Base-by-base conservation (phyloP, 768 basidiomycete genomes). In the Suillus fuscotomentosus region DNA sequence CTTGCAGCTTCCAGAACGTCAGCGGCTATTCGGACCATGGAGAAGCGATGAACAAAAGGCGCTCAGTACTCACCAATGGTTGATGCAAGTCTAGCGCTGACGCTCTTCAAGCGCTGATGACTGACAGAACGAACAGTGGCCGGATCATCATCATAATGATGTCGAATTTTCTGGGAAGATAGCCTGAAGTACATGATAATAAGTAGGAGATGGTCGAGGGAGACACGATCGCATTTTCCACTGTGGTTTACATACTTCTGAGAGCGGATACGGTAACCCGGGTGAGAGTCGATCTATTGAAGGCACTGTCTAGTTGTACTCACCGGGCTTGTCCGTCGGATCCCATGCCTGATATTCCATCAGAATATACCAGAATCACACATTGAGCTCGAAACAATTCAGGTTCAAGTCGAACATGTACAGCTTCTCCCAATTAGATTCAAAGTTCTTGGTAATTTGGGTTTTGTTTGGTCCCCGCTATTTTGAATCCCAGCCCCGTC, bases 1-100 rank as follows among this genome's bases (percentile, higher is more conserved):
- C 61, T 80, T 78, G 0, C 86, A 85, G 64, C 86, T 88, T 88
- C 65, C 14, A 56, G 38, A 24, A 63, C 43, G 31, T 34, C 7
- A 41, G 13, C 47, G 51, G n/a, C 36, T n/a, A 54, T 60, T 50
- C 24, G 7, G 36, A 62, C 17, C 24, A 41, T 24, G 56, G 39
- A 62, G 13, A 55, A 43, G 42, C 14, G 20, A 36, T 41, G 11
- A 47, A 34, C 17, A 43, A 20, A 34, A 38, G 22, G 36, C 34
- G 38, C 70, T 3, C 38, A 77, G 39, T n/a, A 27, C 70, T 6
- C 41, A 75, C 74, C 56, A 24, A 77, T 63, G 50, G 42, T 72
- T 1, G 75, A 77, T 6, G 75, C 74, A 53, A 75, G 67, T 43
- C 74, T 67, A 45, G 71, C 64, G 63, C 69, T 77, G 24, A 75